Evolutionary conservation across 805 yeast species (phyloP).

Genomic region (Candida incommunis): DNA sequence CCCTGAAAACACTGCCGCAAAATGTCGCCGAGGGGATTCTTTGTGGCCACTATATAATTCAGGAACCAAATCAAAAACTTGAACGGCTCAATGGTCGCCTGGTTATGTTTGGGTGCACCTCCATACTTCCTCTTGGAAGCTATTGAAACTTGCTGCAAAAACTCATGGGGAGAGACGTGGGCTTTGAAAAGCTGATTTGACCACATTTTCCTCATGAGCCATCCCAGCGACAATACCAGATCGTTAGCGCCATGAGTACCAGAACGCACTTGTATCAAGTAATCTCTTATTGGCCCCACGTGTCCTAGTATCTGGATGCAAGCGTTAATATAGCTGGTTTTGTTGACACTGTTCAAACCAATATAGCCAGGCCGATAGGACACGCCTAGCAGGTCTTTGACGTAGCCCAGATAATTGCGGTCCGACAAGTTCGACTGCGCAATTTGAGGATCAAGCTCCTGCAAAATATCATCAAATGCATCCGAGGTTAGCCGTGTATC

Average conservation of each 20-base stretch:
- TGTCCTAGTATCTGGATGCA: constrained; percentile 44
- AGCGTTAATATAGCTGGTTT: constrained; percentile 43
- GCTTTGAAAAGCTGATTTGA: constrained; percentile 40
- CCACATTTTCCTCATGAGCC: constrained; percentile 48
- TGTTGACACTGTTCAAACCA: constrained; percentile 43
- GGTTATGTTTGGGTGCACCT: not conserved
- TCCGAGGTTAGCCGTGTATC: constrained; percentile 29
- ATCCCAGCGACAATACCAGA: constrained; percentile 30
- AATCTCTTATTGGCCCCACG: constrained; percentile 34
- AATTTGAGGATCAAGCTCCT: constrained; percentile 35
- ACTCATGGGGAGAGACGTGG: constrained; percentile 56
- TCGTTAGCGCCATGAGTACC: constrained; percentile 16
- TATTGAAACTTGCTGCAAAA: constrained; percentile 35
- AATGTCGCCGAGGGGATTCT: constrained; percentile 5
- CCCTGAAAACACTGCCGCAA: constrained; percentile 39
- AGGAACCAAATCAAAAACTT: constrained; percentile 47
- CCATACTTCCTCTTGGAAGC: constrained; percentile 30
- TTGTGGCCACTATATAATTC: constrained; percentile 24
- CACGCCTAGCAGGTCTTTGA: constrained; percentile 31
- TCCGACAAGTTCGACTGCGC: not conserved
- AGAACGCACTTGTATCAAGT: too few relatives aligned
- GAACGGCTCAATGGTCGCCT: constrained; percentile 30
- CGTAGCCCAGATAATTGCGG: constrained; percentile 6
- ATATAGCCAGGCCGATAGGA: constrained; percentile 48
- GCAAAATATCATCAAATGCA: constrained; percentile 37